Percentiles rank a stretch among this genome's conserved stretches.
phyloP scores from a whole-genome alignment of 208 protist species.

The Acanthamoeba healyi region DNA sequence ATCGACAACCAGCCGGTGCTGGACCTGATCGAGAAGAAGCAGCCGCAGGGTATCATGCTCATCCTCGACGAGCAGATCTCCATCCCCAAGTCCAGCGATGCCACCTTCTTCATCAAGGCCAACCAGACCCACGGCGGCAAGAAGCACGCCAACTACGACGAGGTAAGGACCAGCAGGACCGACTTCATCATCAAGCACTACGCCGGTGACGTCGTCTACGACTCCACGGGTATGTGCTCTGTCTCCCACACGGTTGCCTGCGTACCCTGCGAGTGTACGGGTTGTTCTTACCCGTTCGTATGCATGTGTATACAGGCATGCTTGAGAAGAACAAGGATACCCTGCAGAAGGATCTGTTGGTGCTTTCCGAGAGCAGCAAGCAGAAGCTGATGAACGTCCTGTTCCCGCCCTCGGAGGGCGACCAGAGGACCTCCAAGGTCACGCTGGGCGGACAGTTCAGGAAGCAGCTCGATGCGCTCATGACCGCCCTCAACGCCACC shows the following conservation, averaged over 20 bases:
- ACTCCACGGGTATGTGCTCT: background rate
- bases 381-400: constrained; percentile 20
- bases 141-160: constrained; percentile 28
- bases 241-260: no score
- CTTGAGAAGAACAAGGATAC: constrained; percentile 26
- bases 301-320: background rate
- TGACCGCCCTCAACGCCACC: constrained; percentile 71
- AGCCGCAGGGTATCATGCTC: constrained; percentile 1
- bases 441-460: constrained; percentile 66
- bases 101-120: constrained; percentile 34
- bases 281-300: background rate
- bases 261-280: no score
- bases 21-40: constrained; percentile 30
- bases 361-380: constrained; percentile 41
- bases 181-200: constrained; percentile 28
- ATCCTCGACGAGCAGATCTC: constrained; percentile 23
- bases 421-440: constrained; percentile 60
- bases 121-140: constrained; percentile 32
- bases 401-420: constrained; percentile 18
- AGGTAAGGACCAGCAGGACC: background rate
- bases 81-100: constrained; percentile 21
- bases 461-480: constrained; percentile 64
- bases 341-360: constrained; percentile 39
- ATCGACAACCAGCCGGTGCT: constrained; percentile 34
- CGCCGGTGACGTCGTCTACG: constrained; percentile 9